Percentiles rank a stretch among this genome's conserved stretches.
Conservation (phyloP, 768 basidiomycete species). For the Mrakia gelida region DNA sequence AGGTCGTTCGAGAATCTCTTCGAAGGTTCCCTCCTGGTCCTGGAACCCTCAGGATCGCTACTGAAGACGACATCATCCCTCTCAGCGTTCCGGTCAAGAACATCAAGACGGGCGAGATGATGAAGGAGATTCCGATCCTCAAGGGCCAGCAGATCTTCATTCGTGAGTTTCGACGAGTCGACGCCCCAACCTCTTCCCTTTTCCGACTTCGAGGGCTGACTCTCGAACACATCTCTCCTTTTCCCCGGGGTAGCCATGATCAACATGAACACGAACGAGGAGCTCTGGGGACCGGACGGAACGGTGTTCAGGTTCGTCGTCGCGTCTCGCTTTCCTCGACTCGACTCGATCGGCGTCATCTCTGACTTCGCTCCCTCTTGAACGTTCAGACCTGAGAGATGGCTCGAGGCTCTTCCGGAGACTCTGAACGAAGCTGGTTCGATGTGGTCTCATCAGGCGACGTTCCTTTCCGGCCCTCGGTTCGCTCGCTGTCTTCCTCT, state of each 20-base stretch:
- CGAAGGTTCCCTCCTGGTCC: conserved; percentile 11
- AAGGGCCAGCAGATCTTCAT: conserved; percentile 42
- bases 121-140: conserved; percentile 39
- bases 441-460: conserved; percentile 44
- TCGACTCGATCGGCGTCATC: background rate
- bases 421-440: conserved; percentile 37
- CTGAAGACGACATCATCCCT: conserved; percentile 16
- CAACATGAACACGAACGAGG: conserved; percentile 39
- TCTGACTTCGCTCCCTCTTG: conserved; percentile 9
- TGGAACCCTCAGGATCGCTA: background rate
- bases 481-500: background rate
- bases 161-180: conserved; percentile 40
- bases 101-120: conserved; percentile 28
- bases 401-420: conserved; percentile 30
- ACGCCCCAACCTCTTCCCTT: too few species aligned
- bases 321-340: background rate
- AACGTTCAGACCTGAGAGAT: conserved; percentile 33
- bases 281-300: conserved; percentile 43
- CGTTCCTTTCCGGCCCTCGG: conserved; percentile 44
- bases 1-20: conserved; percentile 33
- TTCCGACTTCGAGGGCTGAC: too few species aligned
- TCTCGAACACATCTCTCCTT: too few species aligned
- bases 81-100: conserved; percentile 13
- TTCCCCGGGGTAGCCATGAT: too few species aligned
- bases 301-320: conserved; percentile 39